Conservation (phyloP, 331 rosid genomes). For the Prunus yedoensis region DNA sequence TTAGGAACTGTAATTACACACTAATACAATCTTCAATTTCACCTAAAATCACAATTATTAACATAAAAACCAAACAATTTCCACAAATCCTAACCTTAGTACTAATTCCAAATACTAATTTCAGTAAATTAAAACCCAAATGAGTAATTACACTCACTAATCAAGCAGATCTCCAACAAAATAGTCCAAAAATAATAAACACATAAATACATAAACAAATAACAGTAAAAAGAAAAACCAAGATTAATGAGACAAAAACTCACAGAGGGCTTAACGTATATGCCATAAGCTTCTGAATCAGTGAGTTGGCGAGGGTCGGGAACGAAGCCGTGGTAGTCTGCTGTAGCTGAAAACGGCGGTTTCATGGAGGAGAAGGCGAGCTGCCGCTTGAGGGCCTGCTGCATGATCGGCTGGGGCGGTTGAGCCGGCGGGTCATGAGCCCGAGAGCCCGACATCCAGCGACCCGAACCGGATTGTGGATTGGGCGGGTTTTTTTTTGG, state of each 20-base stretch:
- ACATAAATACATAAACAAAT: not conserved
- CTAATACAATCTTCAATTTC: not conserved
- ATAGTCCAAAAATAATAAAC: not conserved
- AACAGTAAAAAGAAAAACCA: no score
- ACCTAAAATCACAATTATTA: not conserved
- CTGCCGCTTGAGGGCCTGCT: slow-evolving; percentile 55
- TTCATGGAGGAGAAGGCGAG: slow-evolving; percentile 69
- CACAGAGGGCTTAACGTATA: slow-evolving; percentile 66
- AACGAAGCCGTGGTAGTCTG: slow-evolving; percentile 72
- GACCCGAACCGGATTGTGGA: slow-evolving; percentile 26
- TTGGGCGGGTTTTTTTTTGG: slow-evolving; percentile 12
- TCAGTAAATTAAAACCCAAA: not conserved
- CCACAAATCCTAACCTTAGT: slow-evolving; percentile 7
- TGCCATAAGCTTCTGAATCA: slow-evolving; percentile 56
- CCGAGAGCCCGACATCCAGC: slow-evolving; percentile 64
- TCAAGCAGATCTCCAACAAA: slow-evolving; percentile 30
- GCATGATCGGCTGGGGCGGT: slow-evolving; percentile 56
- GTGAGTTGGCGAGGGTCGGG: slow-evolving; percentile 46
- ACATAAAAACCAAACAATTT: not conserved
- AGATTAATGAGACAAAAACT: slow-evolving; percentile 17
- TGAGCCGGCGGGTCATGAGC: slow-evolving; percentile 45
- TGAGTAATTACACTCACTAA: slow-evolving; percentile 7
- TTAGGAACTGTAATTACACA: not conserved
- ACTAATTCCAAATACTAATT: slow-evolving; percentile 7
- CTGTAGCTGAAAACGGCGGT: slow-evolving; percentile 69